These are phyloP conservation scores for Colletotrichum sublineola DNA, from an alignment of 2,329 filamentous ascomycete genomes.

Conservation along the genomic window DNA sequence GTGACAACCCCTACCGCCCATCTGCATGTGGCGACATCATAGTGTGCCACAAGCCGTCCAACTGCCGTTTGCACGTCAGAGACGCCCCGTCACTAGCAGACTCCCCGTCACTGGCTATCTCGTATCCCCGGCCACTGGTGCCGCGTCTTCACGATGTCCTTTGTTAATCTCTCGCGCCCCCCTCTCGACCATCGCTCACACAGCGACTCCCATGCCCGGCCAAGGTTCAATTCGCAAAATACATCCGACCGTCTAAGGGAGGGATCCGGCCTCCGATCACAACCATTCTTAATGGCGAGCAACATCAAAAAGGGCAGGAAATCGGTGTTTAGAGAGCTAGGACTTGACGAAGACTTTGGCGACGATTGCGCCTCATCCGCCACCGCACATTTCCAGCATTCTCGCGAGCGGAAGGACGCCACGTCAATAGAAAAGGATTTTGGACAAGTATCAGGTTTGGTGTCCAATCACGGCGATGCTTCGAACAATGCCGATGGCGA, in stretches of 20 bases:
- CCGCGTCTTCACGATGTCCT: slow-evolving; percentile 37
- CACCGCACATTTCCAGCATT: slow-evolving; percentile 12
- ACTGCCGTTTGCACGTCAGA: slow-evolving; percentile 29
- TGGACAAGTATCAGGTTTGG: slow-evolving; percentile 48
- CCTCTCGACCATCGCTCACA: slow-evolving; percentile 32
- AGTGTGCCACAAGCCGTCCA: slow-evolving; percentile 26
- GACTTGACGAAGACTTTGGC: slow-evolving; percentile 55
- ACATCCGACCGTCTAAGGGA: slow-evolving; percentile 67
- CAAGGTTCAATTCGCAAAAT: slow-evolving; percentile 63
- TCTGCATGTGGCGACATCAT: slow-evolving; percentile 43
- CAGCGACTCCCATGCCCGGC: slow-evolving; percentile 51
- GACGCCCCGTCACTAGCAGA: slow-evolving; percentile 11
- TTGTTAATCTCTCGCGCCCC: slow-evolving; percentile 38
- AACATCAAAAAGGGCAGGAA: slow-evolving; percentile 64
- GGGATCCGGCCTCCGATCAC: slow-evolving; percentile 55
- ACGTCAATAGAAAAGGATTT: slow-evolving; percentile 49
- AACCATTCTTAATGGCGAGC: slow-evolving; percentile 56
- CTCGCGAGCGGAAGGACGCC: slow-evolving; percentile 36
- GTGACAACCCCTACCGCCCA: slow-evolving; percentile 34
- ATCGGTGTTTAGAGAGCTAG: slow-evolving; percentile 67
- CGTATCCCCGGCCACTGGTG: slow-evolving; percentile 2
- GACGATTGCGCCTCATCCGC: slow-evolving; percentile 41
- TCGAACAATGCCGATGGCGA: slow-evolving; percentile 31
- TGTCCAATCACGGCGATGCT: slow-evolving; percentile 20
- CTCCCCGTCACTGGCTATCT: slow-evolving; percentile 18